A percentile compares a stretch with the other conserved stretches of the same genome.
These are phyloP conservation scores for Neurospora sp. DNA, from an alignment of 495 filamentous ascomycete species.

Conservation along the genomic window DNA sequence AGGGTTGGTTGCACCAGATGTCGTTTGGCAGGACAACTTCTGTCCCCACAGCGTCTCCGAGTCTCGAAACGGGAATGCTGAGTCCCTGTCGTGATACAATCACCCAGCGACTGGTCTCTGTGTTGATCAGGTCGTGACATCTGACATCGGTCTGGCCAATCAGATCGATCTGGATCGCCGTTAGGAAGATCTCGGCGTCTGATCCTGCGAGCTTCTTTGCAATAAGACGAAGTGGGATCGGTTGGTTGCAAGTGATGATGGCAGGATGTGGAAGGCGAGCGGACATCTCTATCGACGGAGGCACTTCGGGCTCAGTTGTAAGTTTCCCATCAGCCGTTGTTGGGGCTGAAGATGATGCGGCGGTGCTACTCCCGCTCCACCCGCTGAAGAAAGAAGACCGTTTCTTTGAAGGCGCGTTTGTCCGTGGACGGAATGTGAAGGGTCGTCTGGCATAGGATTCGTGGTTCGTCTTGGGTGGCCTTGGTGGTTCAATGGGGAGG, in stretches of 20 bases:
- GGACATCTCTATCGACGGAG: constrained; percentile 53
- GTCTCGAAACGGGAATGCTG: constrained; percentile 45
- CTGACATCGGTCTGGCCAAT: constrained; percentile 68
- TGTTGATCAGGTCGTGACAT: constrained; percentile 59
- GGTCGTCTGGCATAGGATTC: constrained; percentile 78
- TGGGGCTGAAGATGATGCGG: background rate
- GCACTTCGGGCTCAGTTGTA: background rate
- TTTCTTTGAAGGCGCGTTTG: background rate
- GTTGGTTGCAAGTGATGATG: constrained; percentile 79
- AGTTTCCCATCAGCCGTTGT: background rate
- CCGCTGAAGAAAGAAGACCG: background rate
- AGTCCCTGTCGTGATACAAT: constrained; percentile 59
- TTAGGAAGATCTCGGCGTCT: constrained; percentile 56
- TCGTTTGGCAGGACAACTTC: constrained; percentile 55
- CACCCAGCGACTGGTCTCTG: constrained; percentile 58
- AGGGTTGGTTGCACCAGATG: constrained; percentile 56
- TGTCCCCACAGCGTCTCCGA: constrained; percentile 49
- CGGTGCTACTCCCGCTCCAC: background rate
- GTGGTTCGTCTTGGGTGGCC: constrained; percentile 51
- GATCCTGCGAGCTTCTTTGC: constrained; percentile 61
- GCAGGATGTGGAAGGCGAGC: constrained; percentile 78
- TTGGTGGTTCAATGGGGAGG: constrained; percentile 83
- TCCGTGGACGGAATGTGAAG: constrained; percentile 55
- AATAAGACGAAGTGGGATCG: constrained; percentile 71
- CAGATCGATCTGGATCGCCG: constrained; percentile 69